Evolutionary conservation across 768 basidiomycete genomes (phyloP).

Genomic region (Daedalea quercina): DNA sequence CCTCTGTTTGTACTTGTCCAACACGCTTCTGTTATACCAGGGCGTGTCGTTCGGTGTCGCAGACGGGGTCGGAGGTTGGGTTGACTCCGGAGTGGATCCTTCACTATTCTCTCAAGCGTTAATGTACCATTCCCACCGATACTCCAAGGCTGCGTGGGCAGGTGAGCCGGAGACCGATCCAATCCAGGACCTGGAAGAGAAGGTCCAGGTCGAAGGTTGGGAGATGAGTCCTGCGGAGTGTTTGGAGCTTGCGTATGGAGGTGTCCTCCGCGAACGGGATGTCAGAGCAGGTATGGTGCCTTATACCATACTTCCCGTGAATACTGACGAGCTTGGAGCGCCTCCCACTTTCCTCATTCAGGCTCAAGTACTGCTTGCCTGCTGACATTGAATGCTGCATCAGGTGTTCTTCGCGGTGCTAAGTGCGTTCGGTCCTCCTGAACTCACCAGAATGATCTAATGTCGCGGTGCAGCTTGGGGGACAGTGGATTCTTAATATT

Average conservation of each 20-base stretch:
- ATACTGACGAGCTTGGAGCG: background rate
- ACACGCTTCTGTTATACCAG: conserved; percentile 28
- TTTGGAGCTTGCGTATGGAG: conserved; percentile 64
- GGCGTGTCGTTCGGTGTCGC: conserved; percentile 79
- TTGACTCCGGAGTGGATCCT: conserved; percentile 75
- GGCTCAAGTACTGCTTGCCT: conserved; percentile 85
- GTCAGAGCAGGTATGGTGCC: conserved; percentile 27
- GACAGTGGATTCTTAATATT: conserved; percentile 74
- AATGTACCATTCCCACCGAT: conserved; percentile 80
- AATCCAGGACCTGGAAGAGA: conserved; percentile 62
- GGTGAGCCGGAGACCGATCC: conserved; percentile 82
- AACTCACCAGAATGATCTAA: background rate
- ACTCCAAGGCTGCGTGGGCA: conserved; percentile 67
- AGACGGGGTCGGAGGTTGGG: conserved; percentile 94
- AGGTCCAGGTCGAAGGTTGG: conserved; percentile 62
- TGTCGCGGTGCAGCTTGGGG: conserved; percentile 46
- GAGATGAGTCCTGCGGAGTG: conserved; percentile 62
- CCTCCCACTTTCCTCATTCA: conserved; percentile 26
- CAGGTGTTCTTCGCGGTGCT: conserved; percentile 67
- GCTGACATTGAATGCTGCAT: conserved; percentile 65
- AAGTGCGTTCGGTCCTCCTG: conserved; percentile 43
- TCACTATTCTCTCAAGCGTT: conserved; percentile 87
- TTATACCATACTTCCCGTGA: background rate
- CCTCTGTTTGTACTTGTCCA: conserved; percentile 9
- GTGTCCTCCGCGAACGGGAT: conserved; percentile 58